Base-by-base conservation (phyloP, 805 yeast species). In the Cyberlindnera xylosilytica region DNA sequence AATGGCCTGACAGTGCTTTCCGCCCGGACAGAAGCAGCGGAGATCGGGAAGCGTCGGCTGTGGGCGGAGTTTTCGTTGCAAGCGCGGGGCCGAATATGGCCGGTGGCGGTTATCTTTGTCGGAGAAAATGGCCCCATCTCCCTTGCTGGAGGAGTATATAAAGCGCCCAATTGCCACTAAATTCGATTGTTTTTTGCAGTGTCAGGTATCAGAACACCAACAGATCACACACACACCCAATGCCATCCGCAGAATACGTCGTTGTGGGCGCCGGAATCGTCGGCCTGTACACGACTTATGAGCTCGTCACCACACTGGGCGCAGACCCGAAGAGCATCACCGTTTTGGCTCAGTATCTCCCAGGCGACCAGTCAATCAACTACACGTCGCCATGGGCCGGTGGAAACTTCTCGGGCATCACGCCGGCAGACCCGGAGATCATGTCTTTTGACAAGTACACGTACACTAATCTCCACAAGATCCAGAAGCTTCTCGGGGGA, bases 301-400 rank as follows among this genome's bases (percentile, higher is more conserved):
- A 71, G 38, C 65, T 83, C 11, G 48, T 78, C 26, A 68, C 70
- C 20, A 62, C 68, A 12, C 64, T 63, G 10, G 67, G 69, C 3
- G 63, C 71, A 9, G 43, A 57, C 0, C 68, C 74, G 1, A 42
- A 57, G 1, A 62, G 73, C 6, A 73, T 87, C 47, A 69, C 76
- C 4, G 72, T 86, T 2, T 52, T 81, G 16, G 91, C 87, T 7
- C 76, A 83, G 54, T 75, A 72, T 52, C 61, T 81, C 29, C 95
- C 95, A 3, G 95, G 95, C 4, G 95, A 87, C 55, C 83, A 78
- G 50, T 79, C 88, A 4, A 76, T 76, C 44, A 69, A 76, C 38
- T 87, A 82, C 60, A 80, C 95, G 1, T 83, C 90, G 0, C 95
- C 95, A 0, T 83, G 83, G 76, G 95, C 95, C 0, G 83, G 83